Percentiles rank a stretch among this genome's conserved stretches.
Evolutionary conservation across 257 asterid species (phyloP).

Genomic region (Ilex aquifolium): DNA sequence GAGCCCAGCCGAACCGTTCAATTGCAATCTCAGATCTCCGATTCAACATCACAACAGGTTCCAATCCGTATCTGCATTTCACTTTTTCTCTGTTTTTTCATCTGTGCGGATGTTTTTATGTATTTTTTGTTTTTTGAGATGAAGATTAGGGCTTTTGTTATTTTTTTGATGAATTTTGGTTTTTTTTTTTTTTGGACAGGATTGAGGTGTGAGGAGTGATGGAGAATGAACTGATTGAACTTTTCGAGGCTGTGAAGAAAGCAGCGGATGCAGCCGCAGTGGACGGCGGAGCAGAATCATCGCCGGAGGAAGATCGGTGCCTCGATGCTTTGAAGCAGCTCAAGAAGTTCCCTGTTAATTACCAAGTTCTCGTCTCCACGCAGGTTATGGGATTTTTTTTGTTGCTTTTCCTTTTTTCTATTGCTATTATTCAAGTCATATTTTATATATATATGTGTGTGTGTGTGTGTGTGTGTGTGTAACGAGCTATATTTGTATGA

Average conservation of each 20-base stretch:
- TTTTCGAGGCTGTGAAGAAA: conserved; percentile 69
- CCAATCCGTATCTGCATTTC: neutral
- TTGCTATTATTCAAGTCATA: too few species aligned
- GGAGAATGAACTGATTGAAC: conserved; percentile 83
- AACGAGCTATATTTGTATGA: too few species aligned
- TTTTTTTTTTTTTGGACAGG: conserved; percentile 7
- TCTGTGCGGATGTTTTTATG: neutral
- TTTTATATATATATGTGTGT: too few species aligned
- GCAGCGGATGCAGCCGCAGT: conserved; percentile 57
- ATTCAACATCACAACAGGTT: neutral
- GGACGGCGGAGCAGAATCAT: conserved; percentile 33
- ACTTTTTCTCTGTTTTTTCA: neutral
- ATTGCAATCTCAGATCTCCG: neutral
- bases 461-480: too few species aligned
- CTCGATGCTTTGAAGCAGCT: conserved; percentile 62
- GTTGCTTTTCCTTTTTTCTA: too few species aligned
- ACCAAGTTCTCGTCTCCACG: conserved; percentile 80
- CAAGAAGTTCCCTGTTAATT: conserved; percentile 74
- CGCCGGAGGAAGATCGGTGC: conserved; percentile 50
- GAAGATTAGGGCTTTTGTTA: neutral
- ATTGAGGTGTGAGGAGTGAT: conserved; percentile 26
- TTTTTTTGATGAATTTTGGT: neutral
- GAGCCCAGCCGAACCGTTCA: too few species aligned
- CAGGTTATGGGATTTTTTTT: conserved; percentile 37
- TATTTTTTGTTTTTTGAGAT: neutral